Percentiles rank a stretch among this genome's conserved stretches.
Conservation (phyloP, 257 asterid species). For the Solanum etuberosum region DNA sequence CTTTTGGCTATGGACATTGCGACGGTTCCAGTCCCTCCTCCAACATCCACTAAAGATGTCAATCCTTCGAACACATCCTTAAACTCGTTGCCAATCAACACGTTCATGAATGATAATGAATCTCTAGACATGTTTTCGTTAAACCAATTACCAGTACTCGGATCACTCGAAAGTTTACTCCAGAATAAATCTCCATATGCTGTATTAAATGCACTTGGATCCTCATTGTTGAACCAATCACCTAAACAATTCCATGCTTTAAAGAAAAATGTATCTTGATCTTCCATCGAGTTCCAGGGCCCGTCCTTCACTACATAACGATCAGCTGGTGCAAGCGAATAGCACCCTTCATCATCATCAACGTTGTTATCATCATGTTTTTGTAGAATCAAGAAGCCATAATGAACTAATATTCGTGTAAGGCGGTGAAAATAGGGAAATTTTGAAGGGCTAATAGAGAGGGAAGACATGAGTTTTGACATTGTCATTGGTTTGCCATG, state of each 20-base stretch:
- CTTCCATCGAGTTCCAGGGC: neutral
- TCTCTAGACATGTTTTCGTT: slow-evolving; percentile 13
- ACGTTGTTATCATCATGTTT: neutral
- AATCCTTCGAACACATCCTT: slow-evolving; percentile 6
- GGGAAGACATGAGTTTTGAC: neutral
- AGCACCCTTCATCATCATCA: neutral
- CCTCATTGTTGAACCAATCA: slow-evolving; percentile 1
- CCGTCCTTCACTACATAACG: neutral
- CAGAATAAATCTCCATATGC: slow-evolving; percentile 6
- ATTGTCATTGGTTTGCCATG: slow-evolving; percentile 1
- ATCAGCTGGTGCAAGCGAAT: neutral
- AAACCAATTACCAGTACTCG: neutral
- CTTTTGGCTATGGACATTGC: slow-evolving; percentile 8
- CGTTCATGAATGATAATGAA: neutral
- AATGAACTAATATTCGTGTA: neutral
- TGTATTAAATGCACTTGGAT: neutral
- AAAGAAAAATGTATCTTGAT: neutral
- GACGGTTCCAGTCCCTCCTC: slow-evolving; percentile 20
- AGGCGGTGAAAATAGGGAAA: neutral
- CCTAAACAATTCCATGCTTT: neutral
- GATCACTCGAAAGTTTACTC: neutral
- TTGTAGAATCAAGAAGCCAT: neutral
- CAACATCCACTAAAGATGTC: slow-evolving; percentile 17
- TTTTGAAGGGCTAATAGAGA: neutral
- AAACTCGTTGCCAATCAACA: neutral